A percentile compares a stretch with the other conserved stretches of the same genome.
These are phyloP conservation scores for Zalaria sp. DNA, from an alignment of 2,329 filamentous ascomycete genomes.

Conservation along the genomic window DNA sequence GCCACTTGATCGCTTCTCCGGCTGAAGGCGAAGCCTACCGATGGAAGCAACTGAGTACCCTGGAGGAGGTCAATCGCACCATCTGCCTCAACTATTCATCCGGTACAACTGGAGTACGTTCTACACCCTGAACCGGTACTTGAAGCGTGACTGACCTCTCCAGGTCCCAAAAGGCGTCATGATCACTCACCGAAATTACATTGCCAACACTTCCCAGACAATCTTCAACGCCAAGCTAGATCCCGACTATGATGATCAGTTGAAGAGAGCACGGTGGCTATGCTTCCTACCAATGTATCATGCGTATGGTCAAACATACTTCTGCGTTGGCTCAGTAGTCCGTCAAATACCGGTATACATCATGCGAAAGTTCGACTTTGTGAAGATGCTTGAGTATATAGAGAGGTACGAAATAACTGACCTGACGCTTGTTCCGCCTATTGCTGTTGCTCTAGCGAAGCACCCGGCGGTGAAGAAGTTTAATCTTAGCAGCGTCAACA, in stretches of 20 bases:
- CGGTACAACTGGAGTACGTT: constrained; percentile 56
- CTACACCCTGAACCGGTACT: neutral
- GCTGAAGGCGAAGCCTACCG: constrained; percentile 41
- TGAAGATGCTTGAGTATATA: constrained; percentile 54
- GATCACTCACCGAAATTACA: constrained; percentile 64
- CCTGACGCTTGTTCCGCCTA: constrained; percentile 57
- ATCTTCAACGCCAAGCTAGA: constrained; percentile 32
- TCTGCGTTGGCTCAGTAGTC: constrained; percentile 44
- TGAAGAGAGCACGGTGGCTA: constrained; percentile 32
- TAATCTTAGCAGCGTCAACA: constrained; percentile 52
- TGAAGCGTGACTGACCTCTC: neutral
- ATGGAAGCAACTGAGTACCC: constrained; percentile 45
- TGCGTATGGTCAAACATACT: constrained; percentile 49
- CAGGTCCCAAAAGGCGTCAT: constrained; percentile 44
- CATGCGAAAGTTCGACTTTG: constrained; percentile 66
- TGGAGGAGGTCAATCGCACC: constrained; percentile 36
- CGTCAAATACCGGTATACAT: constrained; percentile 56
- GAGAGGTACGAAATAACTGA: constrained; percentile 54
- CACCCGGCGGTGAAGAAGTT: constrained; percentile 50
- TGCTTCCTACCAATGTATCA: constrained; percentile 62
- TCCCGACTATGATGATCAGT: constrained; percentile 34
- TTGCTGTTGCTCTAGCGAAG: constrained; percentile 61
- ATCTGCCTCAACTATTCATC: constrained; percentile 68
- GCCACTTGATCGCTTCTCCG: constrained; percentile 39
- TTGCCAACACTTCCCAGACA: constrained; percentile 54